A percentile compares a stretch with the other conserved stretches of the same genome.
These are phyloP conservation scores for Mycena indigotica DNA, from an alignment of 768 basidiomycete species.

Conservation along the genomic window DNA sequence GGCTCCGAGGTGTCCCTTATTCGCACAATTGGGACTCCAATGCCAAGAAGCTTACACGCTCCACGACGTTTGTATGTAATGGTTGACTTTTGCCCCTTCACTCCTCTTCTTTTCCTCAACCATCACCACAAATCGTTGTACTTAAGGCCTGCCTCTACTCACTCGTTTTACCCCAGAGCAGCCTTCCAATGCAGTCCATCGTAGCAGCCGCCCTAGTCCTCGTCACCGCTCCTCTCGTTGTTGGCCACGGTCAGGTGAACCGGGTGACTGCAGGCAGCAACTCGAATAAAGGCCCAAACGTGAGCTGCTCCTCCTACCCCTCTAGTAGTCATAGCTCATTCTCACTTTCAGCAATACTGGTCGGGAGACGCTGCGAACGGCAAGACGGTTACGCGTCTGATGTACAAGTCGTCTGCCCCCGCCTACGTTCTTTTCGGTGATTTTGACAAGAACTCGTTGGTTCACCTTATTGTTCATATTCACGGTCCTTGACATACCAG, in stretches of 20 bases:
- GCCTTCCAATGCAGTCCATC: conserved; percentile 15
- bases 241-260: conserved; percentile 25
- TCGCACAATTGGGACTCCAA: background rate
- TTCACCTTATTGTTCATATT: background rate
- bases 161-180: conserved; percentile 9
- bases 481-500: background rate
- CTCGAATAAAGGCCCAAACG: conserved; percentile 24
- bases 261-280: conserved; percentile 15
- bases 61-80: background rate
- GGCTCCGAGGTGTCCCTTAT: background rate
- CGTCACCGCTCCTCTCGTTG: conserved; percentile 11
- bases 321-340: background rate
- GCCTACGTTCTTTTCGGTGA: conserved; percentile 18
- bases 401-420: conserved; percentile 25
- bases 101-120: background rate
- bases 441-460: conserved; percentile 25
- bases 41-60: background rate
- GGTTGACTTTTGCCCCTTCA: background rate
- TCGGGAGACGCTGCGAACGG: conserved; percentile 20
- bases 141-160: background rate
- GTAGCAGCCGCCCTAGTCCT: conserved; percentile 8
- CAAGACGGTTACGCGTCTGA: conserved; percentile 23
- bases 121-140: conserved; percentile 1
- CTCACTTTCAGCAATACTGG: conserved; percentile 18
- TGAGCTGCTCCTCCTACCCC: background rate